Evolutionary conservation across 352 stramenopile genomes (phyloP).

Genomic region (Globisporangium megalacanthum): DNA sequence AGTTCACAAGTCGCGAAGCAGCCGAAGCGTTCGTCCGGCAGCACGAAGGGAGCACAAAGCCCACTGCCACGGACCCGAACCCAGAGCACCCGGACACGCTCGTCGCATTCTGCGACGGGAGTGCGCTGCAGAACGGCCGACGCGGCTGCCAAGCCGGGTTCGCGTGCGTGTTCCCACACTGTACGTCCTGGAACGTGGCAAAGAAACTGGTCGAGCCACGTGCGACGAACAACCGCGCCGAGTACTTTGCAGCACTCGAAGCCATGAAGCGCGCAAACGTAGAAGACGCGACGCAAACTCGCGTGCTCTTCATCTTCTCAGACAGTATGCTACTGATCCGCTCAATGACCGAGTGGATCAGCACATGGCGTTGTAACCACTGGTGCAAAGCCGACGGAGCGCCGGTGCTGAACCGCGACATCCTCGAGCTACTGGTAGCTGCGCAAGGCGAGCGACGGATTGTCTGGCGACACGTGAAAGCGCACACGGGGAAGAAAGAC

Average conservation of each 20-base stretch:
- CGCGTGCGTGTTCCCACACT: conserved; percentile 74
- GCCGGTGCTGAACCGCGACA: conserved; percentile 54
- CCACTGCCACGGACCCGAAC: conserved; percentile 22
- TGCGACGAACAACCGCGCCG: conserved; percentile 32
- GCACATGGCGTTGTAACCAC: conserved; percentile 50
- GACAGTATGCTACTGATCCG: conserved; percentile 80
- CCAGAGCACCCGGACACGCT: conserved; percentile 43
- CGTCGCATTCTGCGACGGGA: conserved; percentile 78
- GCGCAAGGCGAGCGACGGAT: conserved; percentile 40
- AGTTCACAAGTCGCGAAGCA: conserved; percentile 39
- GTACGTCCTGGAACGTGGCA: conserved; percentile 52
- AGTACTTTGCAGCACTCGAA: conserved; percentile 33
- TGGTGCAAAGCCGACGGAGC: conserved; percentile 58
- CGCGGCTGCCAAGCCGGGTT: conserved; percentile 50
- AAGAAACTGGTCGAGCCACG: conserved; percentile 37
- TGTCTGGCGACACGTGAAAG: conserved; percentile 67
- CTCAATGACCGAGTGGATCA: conserved; percentile 80
- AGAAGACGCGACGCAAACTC: conserved; percentile 27
- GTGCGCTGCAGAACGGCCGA: conserved; percentile 55
- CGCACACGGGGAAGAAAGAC: conserved; percentile 41
- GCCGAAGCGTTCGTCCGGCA: conserved; percentile 45
- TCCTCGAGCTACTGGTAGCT: conserved; percentile 50
- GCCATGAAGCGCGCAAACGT: conserved; percentile 64
- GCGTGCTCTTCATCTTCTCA: conserved; percentile 69
- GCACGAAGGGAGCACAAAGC: conserved; percentile 8